Evolutionary conservation across 345 rosid genomes (phyloP), one percentile per base, ranked within the genome.

Genomic region (Gynandropsis gynandra): DNA sequence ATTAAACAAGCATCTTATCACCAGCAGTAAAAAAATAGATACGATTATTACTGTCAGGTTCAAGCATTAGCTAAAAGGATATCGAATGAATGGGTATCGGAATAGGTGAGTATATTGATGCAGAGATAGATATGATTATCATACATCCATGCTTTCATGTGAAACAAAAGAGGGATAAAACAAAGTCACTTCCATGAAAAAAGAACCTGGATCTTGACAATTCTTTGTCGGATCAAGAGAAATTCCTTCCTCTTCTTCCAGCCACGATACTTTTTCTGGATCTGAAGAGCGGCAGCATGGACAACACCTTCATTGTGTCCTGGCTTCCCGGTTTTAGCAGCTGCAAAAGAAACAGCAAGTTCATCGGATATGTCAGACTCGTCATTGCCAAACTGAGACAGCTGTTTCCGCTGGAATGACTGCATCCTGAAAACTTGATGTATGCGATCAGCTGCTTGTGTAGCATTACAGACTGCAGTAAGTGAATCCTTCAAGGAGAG

Each of bases 401-500:
- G 58, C 62, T 83, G 80, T 67, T 81, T 89, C 76, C 69, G 52
- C 57, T 80, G 90, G 68, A 89, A 89, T 27, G 94, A 86, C 38
- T 83, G 95, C 79, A 86, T 69, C 68, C 95, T 76, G 70, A 83
- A 83, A 27, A 83, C 75, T 74, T 80, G 95, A 59, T 83, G 68
- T 62, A 89, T 81, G 16, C 88, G 87, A 59, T 68, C 76, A 61
- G 95, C 95, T 53, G 97, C 97, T 70, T 89, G 97, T 42, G 95
- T 86, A 43, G 97, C 95, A 72, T 89, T 89, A 52, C 81, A 72
- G 50, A 86, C 76, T 16, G 95, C 96, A 38, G 84, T 76, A 15
- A 89, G 74, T n/a, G 95, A 86, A 67, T 86, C 94, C 77, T 80
- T 81, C 73, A 86, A 55, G 53, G 86, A 86, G 15, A 83, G 72